These are phyloP conservation scores for Claviceps maximensis DNA, from an alignment of 2,329 filamentous ascomycete genomes.

Conservation along the genomic window DNA sequence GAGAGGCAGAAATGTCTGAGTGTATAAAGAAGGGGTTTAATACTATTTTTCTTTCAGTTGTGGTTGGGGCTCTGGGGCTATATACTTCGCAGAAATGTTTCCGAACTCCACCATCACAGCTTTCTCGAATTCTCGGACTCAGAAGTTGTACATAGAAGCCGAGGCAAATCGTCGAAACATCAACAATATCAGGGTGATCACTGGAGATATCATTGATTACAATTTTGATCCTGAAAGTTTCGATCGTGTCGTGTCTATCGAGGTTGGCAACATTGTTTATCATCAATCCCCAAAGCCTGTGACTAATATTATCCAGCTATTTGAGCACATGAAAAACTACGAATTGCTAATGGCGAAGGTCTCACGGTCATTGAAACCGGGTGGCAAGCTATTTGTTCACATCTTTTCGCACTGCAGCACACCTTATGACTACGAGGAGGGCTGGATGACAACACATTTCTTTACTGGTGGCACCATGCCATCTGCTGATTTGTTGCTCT, in stretches of 20 bases:
- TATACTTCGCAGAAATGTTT: constrained; percentile 53
- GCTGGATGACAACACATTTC: constrained; percentile 64
- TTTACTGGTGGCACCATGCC: constrained; percentile 65
- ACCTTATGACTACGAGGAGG: constrained; percentile 57
- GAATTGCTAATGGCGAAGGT: constrained; percentile 53
- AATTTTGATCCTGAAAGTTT: constrained; percentile 45
- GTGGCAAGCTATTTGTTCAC: constrained; percentile 57
- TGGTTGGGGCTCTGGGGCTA: constrained; percentile 52
- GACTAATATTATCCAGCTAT: constrained; percentile 32
- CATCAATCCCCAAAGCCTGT: background rate
- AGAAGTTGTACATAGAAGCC: constrained; percentile 53
- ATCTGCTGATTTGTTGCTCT: constrained; percentile 50
- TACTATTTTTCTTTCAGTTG: constrained; percentile 29
- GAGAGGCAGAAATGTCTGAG: background rate
- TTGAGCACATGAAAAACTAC: constrained; percentile 71
- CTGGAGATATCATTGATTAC: constrained; percentile 52
- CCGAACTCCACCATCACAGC: constrained; percentile 49
- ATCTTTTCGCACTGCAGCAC: constrained; percentile 51
- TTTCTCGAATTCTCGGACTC: constrained; percentile 57
- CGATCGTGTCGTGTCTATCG: constrained; percentile 55
- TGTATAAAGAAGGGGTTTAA: background rate
- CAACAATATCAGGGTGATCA: constrained; percentile 49
- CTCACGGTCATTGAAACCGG: constrained; percentile 41
- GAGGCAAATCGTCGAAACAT: constrained; percentile 43
- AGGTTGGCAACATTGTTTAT: constrained; percentile 18